Conservation (phyloP, 2,329 filamentous ascomycete genomes). For the Teratosphaeriaceae sp. region DNA sequence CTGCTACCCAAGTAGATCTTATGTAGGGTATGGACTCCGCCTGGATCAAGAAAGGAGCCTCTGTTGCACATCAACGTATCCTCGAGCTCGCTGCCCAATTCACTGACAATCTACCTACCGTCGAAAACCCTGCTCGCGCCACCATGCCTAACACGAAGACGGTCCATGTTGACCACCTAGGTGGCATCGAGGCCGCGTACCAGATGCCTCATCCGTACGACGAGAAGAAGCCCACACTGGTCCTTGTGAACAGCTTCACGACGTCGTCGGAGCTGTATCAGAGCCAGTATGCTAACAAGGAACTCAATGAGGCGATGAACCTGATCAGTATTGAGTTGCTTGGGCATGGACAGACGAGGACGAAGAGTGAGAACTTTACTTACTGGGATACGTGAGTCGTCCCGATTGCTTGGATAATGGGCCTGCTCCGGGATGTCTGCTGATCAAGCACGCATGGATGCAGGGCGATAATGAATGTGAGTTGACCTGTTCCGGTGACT, state of each 20-base stretch:
- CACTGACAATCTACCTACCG: too few species aligned
- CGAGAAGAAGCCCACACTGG: slow-evolving; percentile 42
- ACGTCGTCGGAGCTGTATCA: slow-evolving; percentile 40
- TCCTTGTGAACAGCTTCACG: slow-evolving; percentile 47
- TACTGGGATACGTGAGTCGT: slow-evolving; percentile 47
- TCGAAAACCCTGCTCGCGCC: too few species aligned
- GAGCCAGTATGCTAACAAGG: slow-evolving; percentile 22
- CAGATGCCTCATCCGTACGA: slow-evolving; percentile 34
- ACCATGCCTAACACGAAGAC: slow-evolving; percentile 32
- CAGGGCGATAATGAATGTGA: too few species aligned
- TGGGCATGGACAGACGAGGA: slow-evolving; percentile 46
- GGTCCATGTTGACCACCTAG: slow-evolving; percentile 43
- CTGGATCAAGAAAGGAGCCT: slow-evolving; percentile 3
- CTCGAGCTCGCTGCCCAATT: slow-evolving; percentile 2
- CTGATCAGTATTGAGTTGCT: slow-evolving; percentile 49
- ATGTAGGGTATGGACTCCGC: background rate
- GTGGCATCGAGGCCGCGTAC: slow-evolving; percentile 44
- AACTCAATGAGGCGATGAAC: slow-evolving; percentile 35
- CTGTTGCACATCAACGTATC: slow-evolving; percentile 3
- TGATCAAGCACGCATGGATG: too few species aligned
- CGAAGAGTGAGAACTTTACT: slow-evolving; percentile 41
- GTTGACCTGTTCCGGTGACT: too few species aligned
- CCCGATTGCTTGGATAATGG: too few species aligned
- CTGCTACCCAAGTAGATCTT: background rate
- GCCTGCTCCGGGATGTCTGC: too few species aligned